Percentiles rank a stretch among this genome's conserved stretches.
Conservation (phyloP, 1,284 basidiomycete genomes). For the Cystobasidium slooffiae region DNA sequence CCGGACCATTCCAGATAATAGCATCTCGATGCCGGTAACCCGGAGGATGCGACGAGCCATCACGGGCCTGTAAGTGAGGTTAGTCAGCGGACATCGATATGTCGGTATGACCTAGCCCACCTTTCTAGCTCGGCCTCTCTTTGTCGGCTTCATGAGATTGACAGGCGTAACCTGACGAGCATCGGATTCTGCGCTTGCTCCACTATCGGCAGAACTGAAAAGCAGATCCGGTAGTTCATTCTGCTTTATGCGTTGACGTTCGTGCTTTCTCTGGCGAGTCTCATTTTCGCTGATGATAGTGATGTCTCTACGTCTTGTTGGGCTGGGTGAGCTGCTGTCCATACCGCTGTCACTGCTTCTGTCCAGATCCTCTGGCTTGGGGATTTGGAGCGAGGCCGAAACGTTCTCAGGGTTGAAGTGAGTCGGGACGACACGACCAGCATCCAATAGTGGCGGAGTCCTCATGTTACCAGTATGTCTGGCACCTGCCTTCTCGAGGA, state of each 20-base stretch:
- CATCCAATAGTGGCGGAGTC: no score
- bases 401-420: neutral
- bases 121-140: conserved; percentile 5
- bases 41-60: neutral
- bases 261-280: neutral
- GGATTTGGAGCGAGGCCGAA: neutral
- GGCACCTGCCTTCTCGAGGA: no score
- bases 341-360: conserved; percentile 10
- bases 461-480: no score
- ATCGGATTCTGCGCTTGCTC: conserved; percentile 2
- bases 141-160: neutral
- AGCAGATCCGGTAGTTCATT: neutral
- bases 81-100: neutral
- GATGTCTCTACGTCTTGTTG: conserved; percentile 2
- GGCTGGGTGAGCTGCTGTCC: neutral
- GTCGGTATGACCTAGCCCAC: neutral
- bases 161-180: neutral
- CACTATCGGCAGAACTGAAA: conserved; percentile 13
- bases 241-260: neutral
- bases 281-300: conserved; percentile 6
- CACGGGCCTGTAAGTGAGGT: neutral
- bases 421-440: neutral
- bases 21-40: conserved; percentile 33
- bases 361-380: neutral
- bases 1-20: conserved; percentile 34